phyloP scores from a whole-genome alignment of 345 rosid genomes.

The Gossypium sturtianum region DNA sequence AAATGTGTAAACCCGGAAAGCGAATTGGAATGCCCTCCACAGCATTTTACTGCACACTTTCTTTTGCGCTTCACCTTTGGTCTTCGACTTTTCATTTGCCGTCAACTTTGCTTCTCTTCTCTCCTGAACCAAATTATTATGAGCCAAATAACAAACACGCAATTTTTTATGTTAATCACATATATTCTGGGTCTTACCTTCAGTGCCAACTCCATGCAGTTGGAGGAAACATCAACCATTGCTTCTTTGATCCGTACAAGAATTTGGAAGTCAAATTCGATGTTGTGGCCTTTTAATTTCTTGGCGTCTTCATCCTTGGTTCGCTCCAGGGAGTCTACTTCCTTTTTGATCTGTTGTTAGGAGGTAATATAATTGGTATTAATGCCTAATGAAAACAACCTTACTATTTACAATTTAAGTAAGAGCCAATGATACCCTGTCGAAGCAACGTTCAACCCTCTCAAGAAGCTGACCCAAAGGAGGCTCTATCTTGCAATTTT shows the following conservation, averaged over 20 bases:
- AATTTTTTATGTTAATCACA: no score
- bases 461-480: constrained; percentile 70
- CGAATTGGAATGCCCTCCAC: constrained; percentile 90
- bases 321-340: constrained; percentile 68
- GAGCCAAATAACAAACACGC: not conserved
- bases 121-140: constrained; percentile 42
- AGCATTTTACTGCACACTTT: constrained; percentile 42
- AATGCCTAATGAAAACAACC: not conserved
- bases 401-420: not conserved
- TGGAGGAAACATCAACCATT: constrained; percentile 83
- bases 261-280: constrained; percentile 64
- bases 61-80: constrained; percentile 26
- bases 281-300: constrained; percentile 64
- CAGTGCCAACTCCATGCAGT: constrained; percentile 75
- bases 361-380: not conserved
- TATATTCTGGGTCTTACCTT: constrained; percentile 37
- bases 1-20: constrained; percentile 69
- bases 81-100: constrained; percentile 24
- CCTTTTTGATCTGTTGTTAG: constrained; percentile 56
- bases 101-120: constrained; percentile 45
- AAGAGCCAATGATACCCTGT: constrained; percentile 43
- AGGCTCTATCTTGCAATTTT: constrained; percentile 57
- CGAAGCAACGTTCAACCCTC: constrained; percentile 72
- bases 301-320: constrained; percentile 81
- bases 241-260: constrained; percentile 69